phyloP scores from a whole-genome alignment of 805 yeast species.

The Naumovozyma castellii region DNA sequence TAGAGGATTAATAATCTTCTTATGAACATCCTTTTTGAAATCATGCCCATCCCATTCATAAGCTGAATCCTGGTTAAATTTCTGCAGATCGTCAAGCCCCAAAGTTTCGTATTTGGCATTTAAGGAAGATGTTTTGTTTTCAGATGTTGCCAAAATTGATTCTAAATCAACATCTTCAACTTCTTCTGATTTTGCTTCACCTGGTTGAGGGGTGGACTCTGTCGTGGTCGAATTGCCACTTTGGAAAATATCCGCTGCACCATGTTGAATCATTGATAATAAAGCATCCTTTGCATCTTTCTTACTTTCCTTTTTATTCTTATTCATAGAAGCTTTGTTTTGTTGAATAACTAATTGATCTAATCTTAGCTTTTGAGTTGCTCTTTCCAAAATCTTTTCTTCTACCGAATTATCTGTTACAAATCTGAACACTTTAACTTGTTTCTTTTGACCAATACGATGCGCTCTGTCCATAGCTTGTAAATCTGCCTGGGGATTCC shows the following conservation, averaged over 20 bases:
- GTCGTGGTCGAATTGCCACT: slow-evolving; percentile 9
- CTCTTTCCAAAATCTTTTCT: slow-evolving; percentile 73
- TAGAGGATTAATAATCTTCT: slow-evolving; percentile 42
- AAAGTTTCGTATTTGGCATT: slow-evolving; percentile 54
- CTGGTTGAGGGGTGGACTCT: slow-evolving; percentile 19
- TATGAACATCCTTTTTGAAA: slow-evolving; percentile 54
- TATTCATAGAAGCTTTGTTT: slow-evolving; percentile 36
- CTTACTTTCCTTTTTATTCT: slow-evolving; percentile 24
- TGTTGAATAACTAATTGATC: slow-evolving; percentile 81
- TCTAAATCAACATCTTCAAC: slow-evolving; percentile 49
- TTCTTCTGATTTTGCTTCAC: slow-evolving; percentile 9
- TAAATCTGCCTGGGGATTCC: slow-evolving; percentile 85
- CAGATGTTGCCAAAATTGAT: slow-evolving; percentile 48
- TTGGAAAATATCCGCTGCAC: slow-evolving; percentile 57
- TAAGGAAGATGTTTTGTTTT: slow-evolving; percentile 52
- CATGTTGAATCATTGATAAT: slow-evolving; percentile 73
- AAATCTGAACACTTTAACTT: slow-evolving; percentile 69
- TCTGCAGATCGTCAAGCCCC: slow-evolving; percentile 70
- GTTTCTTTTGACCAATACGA: slow-evolving; percentile 79
- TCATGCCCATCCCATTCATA: slow-evolving; percentile 86
- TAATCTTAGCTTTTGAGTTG: slow-evolving; percentile 66
- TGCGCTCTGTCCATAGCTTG: slow-evolving; percentile 90
- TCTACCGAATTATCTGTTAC: slow-evolving; percentile 77
- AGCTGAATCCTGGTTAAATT: slow-evolving; percentile 63
- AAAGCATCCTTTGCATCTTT: slow-evolving; percentile 55